Conservation (phyloP, 768 basidiomycete genomes). For the Leccinum arenicola region DNA sequence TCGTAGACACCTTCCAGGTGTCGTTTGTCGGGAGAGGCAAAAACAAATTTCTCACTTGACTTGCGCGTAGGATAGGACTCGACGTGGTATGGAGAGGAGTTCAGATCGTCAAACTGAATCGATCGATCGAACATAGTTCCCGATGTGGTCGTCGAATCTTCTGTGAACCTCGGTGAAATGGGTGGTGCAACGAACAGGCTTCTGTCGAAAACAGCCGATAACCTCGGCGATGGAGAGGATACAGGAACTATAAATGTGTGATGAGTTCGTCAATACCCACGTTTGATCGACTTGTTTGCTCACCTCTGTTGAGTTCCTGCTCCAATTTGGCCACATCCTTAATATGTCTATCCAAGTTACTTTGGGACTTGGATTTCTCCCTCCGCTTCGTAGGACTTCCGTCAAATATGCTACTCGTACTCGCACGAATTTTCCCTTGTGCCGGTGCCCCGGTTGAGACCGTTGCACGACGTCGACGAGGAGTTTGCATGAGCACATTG, state of each 20-base stretch:
- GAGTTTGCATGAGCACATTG: constrained; percentile 29
- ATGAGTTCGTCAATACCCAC: constrained; percentile 3
- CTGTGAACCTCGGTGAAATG: constrained; percentile 34
- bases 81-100: constrained; percentile 59
- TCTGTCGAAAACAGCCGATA: constrained; percentile 68
- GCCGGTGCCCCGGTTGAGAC: constrained; percentile 65
- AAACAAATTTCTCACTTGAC: constrained; percentile 31
- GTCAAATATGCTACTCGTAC: constrained; percentile 34
- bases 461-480: constrained; percentile 54
- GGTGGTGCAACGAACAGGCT: constrained; percentile 64
- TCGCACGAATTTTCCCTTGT: constrained; percentile 20
- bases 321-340: constrained; percentile 63
- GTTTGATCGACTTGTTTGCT: constrained; percentile 22
- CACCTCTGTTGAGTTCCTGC: constrained; percentile 62
- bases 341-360: constrained; percentile 64
- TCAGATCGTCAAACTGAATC: constrained; percentile 43
- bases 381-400: constrained; percentile 59
- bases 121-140: constrained; percentile 12
- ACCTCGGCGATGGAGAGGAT: constrained; percentile 42
- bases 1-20: constrained; percentile 77
- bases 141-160: constrained; percentile 34
- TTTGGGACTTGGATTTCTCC: constrained; percentile 67
- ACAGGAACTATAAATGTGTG: constrained; percentile 30
- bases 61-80: constrained; percentile 60
- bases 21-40: constrained; percentile 57